phyloP scores from a whole-genome alignment of 306 rosid species.

The peach (Prunus persica) region Prunus_persica_NCBIv2 NC_034009.1:334001-334500 shows the following conservation, averaged over 20 bases:
- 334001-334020: background rate
- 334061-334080: background rate
- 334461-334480: too few species aligned
- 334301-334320: background rate
- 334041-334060: background rate
- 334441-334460: too few species aligned
- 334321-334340: background rate
- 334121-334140: background rate
- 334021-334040: background rate
- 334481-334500: too few species aligned
- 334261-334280: background rate
- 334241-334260: background rate
- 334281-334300: background rate
- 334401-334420: too few species aligned
- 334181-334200: background rate
- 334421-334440: too few species aligned
- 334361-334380: background rate
- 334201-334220: background rate
- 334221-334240: background rate
- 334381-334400: too few species aligned
- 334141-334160: background rate
- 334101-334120: background rate
- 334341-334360: background rate
- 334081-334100: background rate
- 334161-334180: background rate